Conservation (phyloP, 352 stramenopile species). For the Phytophthora idaei region DNA sequence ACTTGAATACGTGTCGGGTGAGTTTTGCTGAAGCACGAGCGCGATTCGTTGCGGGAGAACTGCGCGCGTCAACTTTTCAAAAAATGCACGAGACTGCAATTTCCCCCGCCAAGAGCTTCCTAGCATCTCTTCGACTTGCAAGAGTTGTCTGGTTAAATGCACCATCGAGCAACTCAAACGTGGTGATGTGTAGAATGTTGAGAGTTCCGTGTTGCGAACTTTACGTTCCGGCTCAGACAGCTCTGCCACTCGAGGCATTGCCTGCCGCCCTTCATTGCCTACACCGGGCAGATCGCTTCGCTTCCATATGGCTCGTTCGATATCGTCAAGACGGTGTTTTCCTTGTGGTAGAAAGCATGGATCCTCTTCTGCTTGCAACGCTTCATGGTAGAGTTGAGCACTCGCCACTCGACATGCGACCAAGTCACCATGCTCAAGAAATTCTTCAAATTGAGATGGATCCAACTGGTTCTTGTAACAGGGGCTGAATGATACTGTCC, state of each 20-base stretch:
- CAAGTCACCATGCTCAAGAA: conserved; percentile 57
- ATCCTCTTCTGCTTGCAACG: conserved; percentile 17
- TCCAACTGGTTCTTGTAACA: conserved; percentile 9
- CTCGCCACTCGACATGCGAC: conserved; percentile 40
- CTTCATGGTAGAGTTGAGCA: conserved; percentile 25
- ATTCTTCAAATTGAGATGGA: conserved; percentile 37
- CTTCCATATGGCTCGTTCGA: conserved; percentile 66
- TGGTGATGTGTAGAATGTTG: conserved; percentile 37
- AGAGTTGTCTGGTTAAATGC: conserved; percentile 63
- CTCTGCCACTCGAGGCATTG: conserved; percentile 48
- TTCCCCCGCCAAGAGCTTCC: conserved; percentile 55
- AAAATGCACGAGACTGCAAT: conserved; percentile 48
- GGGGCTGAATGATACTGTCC: not conserved
- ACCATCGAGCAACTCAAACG: conserved; percentile 34
- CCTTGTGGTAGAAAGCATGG: conserved; percentile 31
- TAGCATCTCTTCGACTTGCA: conserved; percentile 64
- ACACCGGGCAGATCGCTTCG: conserved; percentile 69
- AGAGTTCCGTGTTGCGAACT: conserved; percentile 66
- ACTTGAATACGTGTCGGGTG: conserved; percentile 40
- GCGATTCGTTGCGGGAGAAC: conserved; percentile 71
- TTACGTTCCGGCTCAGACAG: conserved; percentile 48
- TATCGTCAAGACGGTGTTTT: conserved; percentile 42
- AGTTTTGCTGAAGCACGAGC: conserved; percentile 48
- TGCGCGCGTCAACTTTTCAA: conserved; percentile 40
- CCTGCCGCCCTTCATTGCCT: conserved; percentile 66